phyloP scores from a whole-genome alignment of 1,284 basidiomycete genomes.

The Mrakiaceae sp. region DNA sequence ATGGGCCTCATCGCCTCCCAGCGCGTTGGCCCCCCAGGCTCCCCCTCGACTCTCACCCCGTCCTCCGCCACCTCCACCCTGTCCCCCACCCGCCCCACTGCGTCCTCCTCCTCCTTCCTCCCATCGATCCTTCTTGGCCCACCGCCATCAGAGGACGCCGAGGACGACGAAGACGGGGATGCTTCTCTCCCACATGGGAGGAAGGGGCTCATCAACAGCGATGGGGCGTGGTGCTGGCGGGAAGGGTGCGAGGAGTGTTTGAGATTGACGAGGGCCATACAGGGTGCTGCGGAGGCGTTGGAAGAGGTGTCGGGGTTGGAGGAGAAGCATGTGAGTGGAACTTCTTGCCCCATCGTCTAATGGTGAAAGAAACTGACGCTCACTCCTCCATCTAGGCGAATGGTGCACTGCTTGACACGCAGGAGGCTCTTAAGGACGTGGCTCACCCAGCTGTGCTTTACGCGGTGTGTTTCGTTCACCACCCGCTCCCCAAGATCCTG shows the following conservation, averaged over 20 bases:
- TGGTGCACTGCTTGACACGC: conserved; percentile 54
- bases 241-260: conserved; percentile 63
- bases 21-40: too few species aligned
- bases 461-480: conserved; percentile 38
- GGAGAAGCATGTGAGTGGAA: conserved; percentile 54
- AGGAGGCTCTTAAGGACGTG: conserved; percentile 61
- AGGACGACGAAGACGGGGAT: conserved; percentile 32
- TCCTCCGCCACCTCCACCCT: too few species aligned
- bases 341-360: background rate
- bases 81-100: too few species aligned
- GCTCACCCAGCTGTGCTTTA: conserved; percentile 62
- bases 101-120: too few species aligned
- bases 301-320: conserved; percentile 64
- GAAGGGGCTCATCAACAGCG: conserved; percentile 45
- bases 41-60: too few species aligned
- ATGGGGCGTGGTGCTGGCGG: conserved; percentile 77
- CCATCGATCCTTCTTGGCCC: too few species aligned
- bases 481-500: too few species aligned
- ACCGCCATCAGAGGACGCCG: conserved; percentile 28
- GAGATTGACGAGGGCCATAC: conserved; percentile 61
- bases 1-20: too few species aligned
- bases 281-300: conserved; percentile 60
- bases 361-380: background rate
- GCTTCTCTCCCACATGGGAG: background rate
- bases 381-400: conserved; percentile 44